A percentile compares a stretch with the other conserved stretches of the same genome.
Conservation (phyloP, 768 basidiomycete genomes). For the Panaeolus cyanescens region DNA sequence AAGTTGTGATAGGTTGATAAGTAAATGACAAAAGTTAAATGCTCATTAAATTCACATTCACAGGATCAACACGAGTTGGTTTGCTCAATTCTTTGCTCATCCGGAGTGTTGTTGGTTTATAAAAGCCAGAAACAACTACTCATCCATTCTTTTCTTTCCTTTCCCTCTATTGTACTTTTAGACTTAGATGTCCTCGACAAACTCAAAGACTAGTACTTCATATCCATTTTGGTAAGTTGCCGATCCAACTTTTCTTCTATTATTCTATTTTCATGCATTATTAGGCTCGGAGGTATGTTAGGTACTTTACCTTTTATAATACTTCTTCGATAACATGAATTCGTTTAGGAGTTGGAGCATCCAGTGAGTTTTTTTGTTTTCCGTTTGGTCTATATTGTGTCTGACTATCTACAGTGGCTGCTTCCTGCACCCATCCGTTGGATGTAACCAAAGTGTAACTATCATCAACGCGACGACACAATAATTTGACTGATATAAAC, state of each 20-base stretch:
- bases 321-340: conserved; percentile 10
- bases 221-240: conserved; percentile 51
- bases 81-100: neutral
- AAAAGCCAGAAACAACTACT: neutral
- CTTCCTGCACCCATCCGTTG: conserved; percentile 79
- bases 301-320: conserved; percentile 1
- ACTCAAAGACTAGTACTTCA: conserved; percentile 33
- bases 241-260: conserved; percentile 15
- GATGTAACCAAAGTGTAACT: conserved; percentile 82
- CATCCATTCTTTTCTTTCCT: conserved; percentile 1
- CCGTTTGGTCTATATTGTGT: neutral
- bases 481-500: neutral
- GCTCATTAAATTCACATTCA: conserved; percentile 1
- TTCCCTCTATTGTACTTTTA: conserved; percentile 2
- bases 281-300: conserved; percentile 64
- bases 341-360: conserved; percentile 57
- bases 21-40: too few relatives aligned
- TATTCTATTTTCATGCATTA: conserved; percentile 7
- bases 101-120: neutral
- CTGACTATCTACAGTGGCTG: conserved; percentile 58
- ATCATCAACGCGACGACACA: conserved; percentile 21
- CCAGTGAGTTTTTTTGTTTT: conserved; percentile 45
- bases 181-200: conserved; percentile 21
- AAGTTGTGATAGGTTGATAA: too few relatives aligned
- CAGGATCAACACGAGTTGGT: conserved; percentile 5